A percentile compares a stretch with the other conserved stretches of the same genome.
phyloP scores from a whole-genome alignment of 768 basidiomycete genomes.

The Artomyces pyxidatus region DNA sequence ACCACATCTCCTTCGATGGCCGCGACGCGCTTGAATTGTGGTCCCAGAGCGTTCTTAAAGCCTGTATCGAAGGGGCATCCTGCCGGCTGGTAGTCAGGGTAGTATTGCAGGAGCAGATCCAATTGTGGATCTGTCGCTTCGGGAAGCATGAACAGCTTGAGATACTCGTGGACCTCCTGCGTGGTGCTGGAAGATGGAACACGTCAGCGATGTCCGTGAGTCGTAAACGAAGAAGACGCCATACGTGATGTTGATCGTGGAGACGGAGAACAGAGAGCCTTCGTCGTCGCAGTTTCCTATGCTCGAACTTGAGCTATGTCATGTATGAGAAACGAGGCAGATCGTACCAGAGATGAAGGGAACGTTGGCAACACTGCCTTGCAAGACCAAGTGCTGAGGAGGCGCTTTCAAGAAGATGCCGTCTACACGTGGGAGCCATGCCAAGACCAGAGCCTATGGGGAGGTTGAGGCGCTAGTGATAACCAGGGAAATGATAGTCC shows the following conservation, averaged over 20 bases:
- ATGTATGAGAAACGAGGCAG: background rate
- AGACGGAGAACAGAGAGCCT: slow-evolving; percentile 35
- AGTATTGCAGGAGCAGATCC: slow-evolving; percentile 15
- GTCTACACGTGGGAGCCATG: slow-evolving; percentile 22
- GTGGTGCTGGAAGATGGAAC: background rate
- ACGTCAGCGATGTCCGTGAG: too few species aligned
- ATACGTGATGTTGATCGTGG: slow-evolving; percentile 23
- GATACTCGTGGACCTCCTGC: background rate
- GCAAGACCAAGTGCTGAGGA: slow-evolving; percentile 16
- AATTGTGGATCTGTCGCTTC: slow-evolving; percentile 13
- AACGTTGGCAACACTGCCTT: slow-evolving; percentile 16
- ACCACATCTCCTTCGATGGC: slow-evolving; percentile 13
- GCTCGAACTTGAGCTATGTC: background rate
- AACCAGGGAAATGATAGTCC: background rate
- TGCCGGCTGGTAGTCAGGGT: slow-evolving; percentile 12
- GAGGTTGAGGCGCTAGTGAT: background rate
- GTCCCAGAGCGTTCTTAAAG: slow-evolving; percentile 14
- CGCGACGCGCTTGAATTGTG: slow-evolving; percentile 14
- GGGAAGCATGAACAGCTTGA: slow-evolving; percentile 19
- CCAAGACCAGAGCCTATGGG: slow-evolving; percentile 17
- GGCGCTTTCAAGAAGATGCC: slow-evolving; percentile 18
- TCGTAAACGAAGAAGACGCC: background rate
- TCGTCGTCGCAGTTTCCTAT: slow-evolving; percentile 51
- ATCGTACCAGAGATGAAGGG: slow-evolving; percentile 17
- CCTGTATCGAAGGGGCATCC: slow-evolving; percentile 16